Conservation (phyloP, 1,284 basidiomycete species). For the Trichosporon inkin region DNA sequence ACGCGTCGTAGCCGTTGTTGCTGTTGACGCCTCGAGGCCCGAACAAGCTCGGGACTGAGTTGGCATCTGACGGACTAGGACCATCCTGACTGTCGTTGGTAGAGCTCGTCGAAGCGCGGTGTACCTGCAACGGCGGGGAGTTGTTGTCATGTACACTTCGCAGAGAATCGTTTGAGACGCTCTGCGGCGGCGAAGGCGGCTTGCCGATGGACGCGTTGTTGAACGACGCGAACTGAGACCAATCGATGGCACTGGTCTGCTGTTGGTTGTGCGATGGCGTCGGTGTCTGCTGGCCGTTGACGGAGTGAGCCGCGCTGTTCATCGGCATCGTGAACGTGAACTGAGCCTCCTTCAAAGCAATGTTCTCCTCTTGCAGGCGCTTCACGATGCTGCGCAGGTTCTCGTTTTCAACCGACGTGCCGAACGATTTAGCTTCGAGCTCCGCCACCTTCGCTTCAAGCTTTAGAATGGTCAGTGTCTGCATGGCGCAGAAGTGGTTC, state of each 20-base stretch:
- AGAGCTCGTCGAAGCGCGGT: slow-evolving; percentile 24
- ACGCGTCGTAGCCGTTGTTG: neutral
- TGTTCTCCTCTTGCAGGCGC: slow-evolving; percentile 50
- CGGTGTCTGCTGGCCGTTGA: slow-evolving; percentile 17
- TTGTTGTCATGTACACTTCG: slow-evolving; percentile 34
- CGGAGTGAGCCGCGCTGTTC: slow-evolving; percentile 12
- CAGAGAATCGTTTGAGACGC: slow-evolving; percentile 31
- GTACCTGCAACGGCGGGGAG: slow-evolving; percentile 12
- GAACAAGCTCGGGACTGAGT: slow-evolving; percentile 18
- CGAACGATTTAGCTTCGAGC: slow-evolving; percentile 46
- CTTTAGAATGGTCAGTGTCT: slow-evolving; percentile 25
- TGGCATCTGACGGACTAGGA: slow-evolving; percentile 12
- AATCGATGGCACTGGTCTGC: slow-evolving; percentile 18
- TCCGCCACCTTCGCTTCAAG: slow-evolving; percentile 50
- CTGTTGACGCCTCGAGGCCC: slow-evolving; percentile 12
- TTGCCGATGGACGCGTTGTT: slow-evolving; percentile 22
- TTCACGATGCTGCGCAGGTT: slow-evolving; percentile 49
- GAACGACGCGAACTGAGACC: slow-evolving; percentile 20
- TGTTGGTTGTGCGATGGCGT: slow-evolving; percentile 7
- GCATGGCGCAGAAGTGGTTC: too few relatives aligned
- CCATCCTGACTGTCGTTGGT: slow-evolving; percentile 31
- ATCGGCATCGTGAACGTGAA: slow-evolving; percentile 50
- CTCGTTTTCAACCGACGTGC: slow-evolving; percentile 48
- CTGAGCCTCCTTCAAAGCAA: slow-evolving; percentile 46
- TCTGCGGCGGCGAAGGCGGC: slow-evolving; percentile 42